Evolutionary conservation across 257 asterid species (phyloP), one percentile per base, ranked within the genome.

Genomic region (Osmanthus fragrans): DNA sequence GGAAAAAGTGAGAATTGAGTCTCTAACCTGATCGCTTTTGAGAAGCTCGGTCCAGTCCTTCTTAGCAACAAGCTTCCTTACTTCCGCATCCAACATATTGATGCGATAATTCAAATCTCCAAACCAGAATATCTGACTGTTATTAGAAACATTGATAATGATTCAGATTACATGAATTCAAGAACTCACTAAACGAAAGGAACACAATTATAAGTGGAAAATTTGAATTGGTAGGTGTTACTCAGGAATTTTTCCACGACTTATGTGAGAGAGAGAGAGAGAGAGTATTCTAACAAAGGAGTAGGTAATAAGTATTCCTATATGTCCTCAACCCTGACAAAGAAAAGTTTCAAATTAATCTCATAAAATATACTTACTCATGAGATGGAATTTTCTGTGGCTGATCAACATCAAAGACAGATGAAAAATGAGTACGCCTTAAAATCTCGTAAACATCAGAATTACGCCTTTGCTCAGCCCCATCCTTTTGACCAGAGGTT

Each of bases 101-200:
- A 94, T 83, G 60, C 99, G 96, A 82, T 94, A 94, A 45, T 94
- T 94, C 86, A 94, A 82, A 81, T 94, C 99, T n/a, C 99, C 99
- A 71, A 94, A 91, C 97, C 99, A 94, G 89, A 94, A 94, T 88
- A 92, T 92, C 87, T 89, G 92, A 83, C 97, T 94, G 97, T 82
- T 79, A 70, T 82, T 64, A 45, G 16, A 74, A 69, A 80, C 34
- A 83, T 19, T 37, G 33, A 33, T 51, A 63, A 49, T 64, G 70
- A 75, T 77, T 82, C 33, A 70, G 49, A 45, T 27, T 15, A 33
- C 34, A 72, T 47, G n/a, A 70, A 63, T 9, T 13, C 64, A 37
- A 37, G 11, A 56, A 68, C 3, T 39, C 27, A 23, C 60, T 49
- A 15, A 13, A 65, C 13, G 54, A 29, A 78, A 75, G 78, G 33